Base-by-base conservation (phyloP, 2,329 filamentous ascomycete genomes). In the Nakataea oryzae region DNA sequence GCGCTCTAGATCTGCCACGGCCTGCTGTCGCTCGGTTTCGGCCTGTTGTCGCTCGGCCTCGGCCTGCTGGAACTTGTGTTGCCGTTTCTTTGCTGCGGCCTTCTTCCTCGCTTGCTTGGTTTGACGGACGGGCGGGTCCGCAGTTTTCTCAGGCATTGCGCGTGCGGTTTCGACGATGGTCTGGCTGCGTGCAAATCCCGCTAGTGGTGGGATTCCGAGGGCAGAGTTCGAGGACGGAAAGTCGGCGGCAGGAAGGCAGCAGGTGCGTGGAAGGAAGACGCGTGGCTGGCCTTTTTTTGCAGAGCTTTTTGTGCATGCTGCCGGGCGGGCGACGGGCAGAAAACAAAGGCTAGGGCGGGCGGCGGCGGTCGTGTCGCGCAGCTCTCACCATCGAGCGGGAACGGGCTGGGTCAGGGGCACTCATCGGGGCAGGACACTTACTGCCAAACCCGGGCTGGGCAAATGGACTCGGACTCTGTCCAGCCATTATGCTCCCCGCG, bases 391-490 rank as follows among this genome's bases (percentile, higher is more conserved):
- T 57, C 55, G 12, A 21, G 17, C 5, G 55, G 55, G 9, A 24
- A 29, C 55, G 27, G 26, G 55, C 26, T 11, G 7, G 14, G 5
- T 27, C 26, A 27, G 28, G 28, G 26, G 8, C 2, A 17, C 28
- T 26, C 41, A 50, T 50, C 21, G 41, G 41, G 41, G 41, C 41
- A 2, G 41, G 41, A 50, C 41, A 50, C 41, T 50, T 50, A 50
- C 41, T 24, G 17, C 41, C 41, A 50, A 50, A 50, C 41, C 41
- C 58, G 21, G 58, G 34, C 54, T 60, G 58, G 41, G 58, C 29
- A 27, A 60, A 60, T 50, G 58, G 58, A 50, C 54, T 60, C 47
- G 47, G 58, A 24, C 41, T 50, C 12, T 60, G 58, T 27, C 58
- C 29, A 21, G 27, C 58, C 58, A 60, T 29, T 21, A 60, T 60